Conservation (phyloP, 331 rosid species). For the Rhamnella rubrinervis region DNA sequence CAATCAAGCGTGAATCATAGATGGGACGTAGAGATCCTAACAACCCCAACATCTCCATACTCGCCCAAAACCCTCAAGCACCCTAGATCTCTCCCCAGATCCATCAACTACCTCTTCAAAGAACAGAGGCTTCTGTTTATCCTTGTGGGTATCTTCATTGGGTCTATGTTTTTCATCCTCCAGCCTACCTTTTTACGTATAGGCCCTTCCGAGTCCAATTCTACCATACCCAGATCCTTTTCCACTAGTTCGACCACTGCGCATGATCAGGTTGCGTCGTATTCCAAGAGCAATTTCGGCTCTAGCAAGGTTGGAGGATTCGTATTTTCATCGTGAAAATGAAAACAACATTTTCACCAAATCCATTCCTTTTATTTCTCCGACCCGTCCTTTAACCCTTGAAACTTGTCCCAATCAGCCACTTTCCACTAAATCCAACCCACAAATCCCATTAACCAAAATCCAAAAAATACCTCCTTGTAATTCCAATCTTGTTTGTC, state of each 20-base stretch:
- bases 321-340: not conserved
- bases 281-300: not conserved
- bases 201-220: slow-evolving; percentile 43
- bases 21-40: slow-evolving; percentile 71
- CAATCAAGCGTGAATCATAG: slow-evolving; percentile 62
- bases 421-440: too few species aligned
- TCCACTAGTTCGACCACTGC: not conserved
- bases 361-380: too few species aligned
- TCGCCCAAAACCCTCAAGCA: slow-evolving; percentile 73
- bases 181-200: slow-evolving; percentile 79
- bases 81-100: slow-evolving; percentile 78
- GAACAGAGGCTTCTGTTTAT: slow-evolving; percentile 90
- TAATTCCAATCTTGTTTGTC: too few species aligned
- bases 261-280: slow-evolving; percentile 18
- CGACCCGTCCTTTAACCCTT: too few species aligned
- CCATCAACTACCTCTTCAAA: slow-evolving; percentile 67
- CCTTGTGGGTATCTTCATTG: slow-evolving; percentile 76
- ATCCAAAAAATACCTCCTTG: too few species aligned
- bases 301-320: slow-evolving; percentile 27
- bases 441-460: too few species aligned
- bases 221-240: slow-evolving; percentile 20
- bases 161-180: slow-evolving; percentile 77
- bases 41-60: slow-evolving; percentile 45
- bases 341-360: too few species aligned
- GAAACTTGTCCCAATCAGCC: too few species aligned